Base-by-base conservation (phyloP, 352 stramenopile genomes). In the Phytophthora meadii region DNA sequence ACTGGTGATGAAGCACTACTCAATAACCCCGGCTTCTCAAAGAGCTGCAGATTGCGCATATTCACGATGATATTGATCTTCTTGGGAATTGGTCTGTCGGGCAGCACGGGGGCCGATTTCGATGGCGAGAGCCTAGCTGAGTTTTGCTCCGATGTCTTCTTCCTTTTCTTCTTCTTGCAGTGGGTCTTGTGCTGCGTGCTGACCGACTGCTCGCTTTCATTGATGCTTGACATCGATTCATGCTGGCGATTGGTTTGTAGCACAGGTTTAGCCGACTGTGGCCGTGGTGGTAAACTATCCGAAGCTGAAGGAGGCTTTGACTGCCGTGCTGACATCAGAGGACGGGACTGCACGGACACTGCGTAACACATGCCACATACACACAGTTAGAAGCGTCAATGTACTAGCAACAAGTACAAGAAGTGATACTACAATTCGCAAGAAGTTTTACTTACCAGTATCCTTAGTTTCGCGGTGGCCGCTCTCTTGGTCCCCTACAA, bases 201-300 rank as follows among this genome's bases (percentile, higher is more conserved):
- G 8, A 6, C 22, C 0, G 61, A 41, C 8, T 47, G 7, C 8
- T 68, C 39, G n/a, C n/a, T 30, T 37, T 46, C 30, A 25, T 64
- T 10, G 10, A 10, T 36, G 9, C 12, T 66, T 11, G 22, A 3
- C 50, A 24, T 14, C 4, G 11, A 47, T 7, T 27, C 10, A 61
- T 55, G 9, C 61, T 11, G 41, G 30, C 30, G 7, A 41, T 73
- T 49, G 1, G 62, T 57, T 36, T 83, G 69, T n/a, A 79, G 49
- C 15, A 72, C 61, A 2, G 78, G 68, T 40, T 86, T 89, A 27
- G 78, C 80, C 1, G 82, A 88, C 36, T 86, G 77, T 2, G 80
- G 79, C 2, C 80, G 79, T 36, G 52, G 49, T 3, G 61, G 59
- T 12, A 65, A 53, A 28, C 42, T 61, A 8, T 69, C 30, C 17